Evolutionary conservation across 805 yeast genomes (phyloP).

Genomic region (Zygoascus tannicola): DNA sequence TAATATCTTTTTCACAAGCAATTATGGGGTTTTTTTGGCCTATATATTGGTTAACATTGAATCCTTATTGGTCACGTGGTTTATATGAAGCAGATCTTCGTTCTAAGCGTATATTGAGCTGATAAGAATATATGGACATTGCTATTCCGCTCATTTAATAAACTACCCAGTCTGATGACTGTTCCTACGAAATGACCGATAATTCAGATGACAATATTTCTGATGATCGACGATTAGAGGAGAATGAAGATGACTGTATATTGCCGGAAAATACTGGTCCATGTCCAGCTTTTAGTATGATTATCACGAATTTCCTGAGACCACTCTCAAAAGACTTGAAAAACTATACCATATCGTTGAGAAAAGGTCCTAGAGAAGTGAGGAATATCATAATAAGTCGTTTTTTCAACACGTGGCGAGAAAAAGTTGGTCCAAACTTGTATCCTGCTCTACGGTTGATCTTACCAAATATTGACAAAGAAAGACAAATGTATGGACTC

Average conservation of each 20-base stretch:
- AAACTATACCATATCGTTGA: constrained; percentile 16
- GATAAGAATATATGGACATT: no score
- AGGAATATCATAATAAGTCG: constrained; percentile 25
- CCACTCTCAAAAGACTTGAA: constrained; percentile 31
- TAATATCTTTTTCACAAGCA: no score
- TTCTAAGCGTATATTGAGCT: no score
- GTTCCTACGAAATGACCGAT: background rate
- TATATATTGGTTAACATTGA: no score
- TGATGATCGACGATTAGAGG: no score
- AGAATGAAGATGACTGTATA: background rate
- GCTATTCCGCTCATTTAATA: no score
- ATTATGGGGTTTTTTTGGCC: no score
- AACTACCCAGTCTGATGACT: no score
- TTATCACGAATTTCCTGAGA: constrained; percentile 35
- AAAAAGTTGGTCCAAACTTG: constrained; percentile 50
- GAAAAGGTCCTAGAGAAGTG: constrained; percentile 16
- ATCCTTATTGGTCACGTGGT: no score
- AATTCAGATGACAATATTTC: background rate
- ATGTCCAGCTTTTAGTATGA: constrained; percentile 34
- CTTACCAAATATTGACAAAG: constrained; percentile 53
- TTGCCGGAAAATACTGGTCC: constrained; percentile 33
- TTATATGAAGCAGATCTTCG: no score
- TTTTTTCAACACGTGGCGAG: constrained; percentile 45
- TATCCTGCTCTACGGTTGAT: constrained; percentile 56
- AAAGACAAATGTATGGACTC: constrained; percentile 45